Evolutionary conservation across 2,329 filamentous ascomycete species (phyloP).

Genomic region (Sclerotinia nivalis): DNA sequence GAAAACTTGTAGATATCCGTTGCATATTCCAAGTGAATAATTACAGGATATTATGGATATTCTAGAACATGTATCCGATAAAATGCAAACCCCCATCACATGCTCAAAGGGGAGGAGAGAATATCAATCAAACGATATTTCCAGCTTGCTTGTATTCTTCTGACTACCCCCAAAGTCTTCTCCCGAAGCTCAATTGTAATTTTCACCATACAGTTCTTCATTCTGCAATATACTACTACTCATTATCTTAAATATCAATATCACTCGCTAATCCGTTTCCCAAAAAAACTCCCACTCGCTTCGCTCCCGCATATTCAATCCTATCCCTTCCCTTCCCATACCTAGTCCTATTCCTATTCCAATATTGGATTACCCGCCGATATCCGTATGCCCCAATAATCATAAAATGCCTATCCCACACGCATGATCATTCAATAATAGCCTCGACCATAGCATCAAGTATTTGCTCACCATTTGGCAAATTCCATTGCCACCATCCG

Average conservation of each 20-base stretch:
- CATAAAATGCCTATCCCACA: neutral
- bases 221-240: neutral
- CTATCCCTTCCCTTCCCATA: neutral
- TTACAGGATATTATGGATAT: neutral
- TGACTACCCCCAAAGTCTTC: neutral
- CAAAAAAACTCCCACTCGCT: conserved; percentile 14
- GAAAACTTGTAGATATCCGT: neutral
- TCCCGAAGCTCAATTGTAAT: neutral
- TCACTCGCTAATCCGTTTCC: conserved; percentile 8
- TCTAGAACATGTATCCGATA: neutral
- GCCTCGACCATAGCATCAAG: conserved; percentile 41
- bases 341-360: neutral
- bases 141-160: neutral
- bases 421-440: conserved; percentile 34
- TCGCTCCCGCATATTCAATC: neutral
- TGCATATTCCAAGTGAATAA: neutral
- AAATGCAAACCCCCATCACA: neutral
- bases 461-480: conserved; percentile 37
- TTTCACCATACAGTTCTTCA: neutral
- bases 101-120: neutral
- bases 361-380: conserved; percentile 9
- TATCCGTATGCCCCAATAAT: conserved; percentile 6
- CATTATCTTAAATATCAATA: conserved; percentile 5
- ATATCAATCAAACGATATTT: neutral
- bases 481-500: conserved; percentile 32